Conservation (phyloP, 192 early-diverging fungal species). For the Coemansia sp. region DNA sequence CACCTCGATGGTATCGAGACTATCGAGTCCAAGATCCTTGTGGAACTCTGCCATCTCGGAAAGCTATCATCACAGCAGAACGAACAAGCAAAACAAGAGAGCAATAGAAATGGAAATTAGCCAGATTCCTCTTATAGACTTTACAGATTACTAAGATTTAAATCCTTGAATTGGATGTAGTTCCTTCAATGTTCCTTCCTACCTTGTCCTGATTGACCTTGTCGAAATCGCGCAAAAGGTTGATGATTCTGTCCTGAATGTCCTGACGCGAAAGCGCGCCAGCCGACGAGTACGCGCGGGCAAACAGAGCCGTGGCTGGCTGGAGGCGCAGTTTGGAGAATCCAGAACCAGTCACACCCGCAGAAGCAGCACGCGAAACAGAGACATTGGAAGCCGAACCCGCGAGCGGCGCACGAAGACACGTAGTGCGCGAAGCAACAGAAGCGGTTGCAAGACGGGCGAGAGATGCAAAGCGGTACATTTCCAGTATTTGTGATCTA, state of each 20-base stretch:
- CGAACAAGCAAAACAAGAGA: background rate
- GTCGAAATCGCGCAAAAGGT: conserved; percentile 92
- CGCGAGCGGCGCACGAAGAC: background rate
- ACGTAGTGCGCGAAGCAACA: background rate
- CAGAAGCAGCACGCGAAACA: background rate
- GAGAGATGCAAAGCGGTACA: conserved; percentile 12
- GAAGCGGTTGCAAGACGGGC: background rate
- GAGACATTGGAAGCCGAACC: background rate
- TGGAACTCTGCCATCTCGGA: conserved; percentile 82
- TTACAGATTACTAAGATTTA: too few relatives aligned
- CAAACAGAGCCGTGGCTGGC: conserved; percentile 10
- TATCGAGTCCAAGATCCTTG: conserved; percentile 94
- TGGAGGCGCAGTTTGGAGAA: background rate
- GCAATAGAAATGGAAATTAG: background rate
- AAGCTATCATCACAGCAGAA: conserved; percentile 63
- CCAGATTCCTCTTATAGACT: background rate
- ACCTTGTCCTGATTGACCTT: conserved; percentile 95
- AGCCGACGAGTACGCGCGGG: conserved; percentile 76
- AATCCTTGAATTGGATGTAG: too few relatives aligned
- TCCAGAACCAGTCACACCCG: background rate
- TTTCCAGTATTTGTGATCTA: background rate
- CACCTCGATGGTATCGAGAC: conserved; percentile 95
- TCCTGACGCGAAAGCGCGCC: conserved; percentile 65
- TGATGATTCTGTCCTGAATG: conserved; percentile 86
- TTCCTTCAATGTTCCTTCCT: conserved; percentile 19